A percentile compares a stretch with the other conserved stretches of the same genome.
Conservation (phyloP, 139 green algal genomes). For the Picochlorum costavermella region DNA sequence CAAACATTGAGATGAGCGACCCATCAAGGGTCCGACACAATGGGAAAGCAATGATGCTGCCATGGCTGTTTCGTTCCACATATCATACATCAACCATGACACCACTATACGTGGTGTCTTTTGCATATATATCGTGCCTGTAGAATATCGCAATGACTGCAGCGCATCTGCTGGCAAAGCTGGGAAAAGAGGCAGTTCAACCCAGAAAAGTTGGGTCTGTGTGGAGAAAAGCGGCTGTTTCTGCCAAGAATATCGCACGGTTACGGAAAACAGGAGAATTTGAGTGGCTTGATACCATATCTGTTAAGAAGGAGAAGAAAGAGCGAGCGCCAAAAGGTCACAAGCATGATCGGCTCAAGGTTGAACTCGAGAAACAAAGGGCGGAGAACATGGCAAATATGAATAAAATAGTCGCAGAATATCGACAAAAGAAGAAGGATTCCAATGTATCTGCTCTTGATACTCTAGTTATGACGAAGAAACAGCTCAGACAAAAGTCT, state of each 20-base stretch:
- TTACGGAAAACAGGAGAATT: constrained; percentile 22
- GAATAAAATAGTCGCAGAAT: background rate
- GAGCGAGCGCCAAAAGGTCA: constrained; percentile 35
- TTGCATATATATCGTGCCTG: too few species aligned
- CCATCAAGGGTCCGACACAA: too few species aligned
- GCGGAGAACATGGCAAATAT: background rate
- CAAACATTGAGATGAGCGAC: too few species aligned
- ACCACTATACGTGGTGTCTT: too few species aligned
- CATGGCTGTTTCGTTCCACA: too few species aligned
- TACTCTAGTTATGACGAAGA: constrained; percentile 19
- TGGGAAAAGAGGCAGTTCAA: constrained; percentile 29
- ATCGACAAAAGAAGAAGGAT: constrained; percentile 6
- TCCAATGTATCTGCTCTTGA: constrained; percentile 19
- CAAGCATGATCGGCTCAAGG: constrained; percentile 36
- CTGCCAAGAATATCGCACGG: constrained; percentile 27
- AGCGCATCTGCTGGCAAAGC: constrained; percentile 17
- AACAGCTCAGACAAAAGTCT: constrained; percentile 22
- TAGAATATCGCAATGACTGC: background rate
- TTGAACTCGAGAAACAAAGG: constrained; percentile 5
- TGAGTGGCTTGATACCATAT: constrained; percentile 34
- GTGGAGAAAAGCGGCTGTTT: constrained; percentile 40
- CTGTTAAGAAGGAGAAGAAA: background rate
- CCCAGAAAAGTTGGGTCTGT: constrained; percentile 8
- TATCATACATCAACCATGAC: too few species aligned
- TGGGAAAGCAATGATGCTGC: too few species aligned